Evolutionary conservation across 805 yeast genomes (phyloP).

Genomic region (Kregervanrija pseudodelftensis): DNA sequence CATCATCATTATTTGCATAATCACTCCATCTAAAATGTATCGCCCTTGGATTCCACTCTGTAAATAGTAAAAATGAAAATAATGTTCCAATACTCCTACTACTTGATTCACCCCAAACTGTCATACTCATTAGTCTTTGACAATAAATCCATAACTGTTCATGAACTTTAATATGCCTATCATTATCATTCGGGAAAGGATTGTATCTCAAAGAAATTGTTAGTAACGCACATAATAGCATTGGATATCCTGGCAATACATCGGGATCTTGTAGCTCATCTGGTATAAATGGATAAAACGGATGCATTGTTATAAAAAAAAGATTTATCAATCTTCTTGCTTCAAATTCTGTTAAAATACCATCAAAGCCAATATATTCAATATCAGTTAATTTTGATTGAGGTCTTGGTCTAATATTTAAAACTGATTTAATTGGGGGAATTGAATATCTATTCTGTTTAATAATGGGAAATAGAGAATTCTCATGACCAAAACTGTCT

Average conservation of each 20-base stretch:
- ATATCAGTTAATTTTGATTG: conserved; percentile 45
- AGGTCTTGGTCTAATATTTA: conserved; percentile 39
- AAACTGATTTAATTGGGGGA: conserved; percentile 37
- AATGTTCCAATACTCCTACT: conserved; percentile 84
- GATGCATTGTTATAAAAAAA: conserved; percentile 77
- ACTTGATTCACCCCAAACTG: conserved; percentile 92
- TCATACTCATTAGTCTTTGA: conserved; percentile 71
- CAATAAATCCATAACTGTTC: conserved; percentile 80
- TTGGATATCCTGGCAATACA: conserved; percentile 69
- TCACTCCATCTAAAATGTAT: conserved; percentile 86
- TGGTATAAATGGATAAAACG: conserved; percentile 85
- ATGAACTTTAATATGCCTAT: conserved; percentile 54
- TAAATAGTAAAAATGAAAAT: conserved; percentile 71
- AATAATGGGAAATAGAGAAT: conserved; percentile 18
- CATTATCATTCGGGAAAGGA: conserved; percentile 36
- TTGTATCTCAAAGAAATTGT: conserved; percentile 80
- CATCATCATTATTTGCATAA: conserved; percentile 62
- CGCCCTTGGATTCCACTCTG: conserved; percentile 96
- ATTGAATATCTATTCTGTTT: conserved; percentile 27
- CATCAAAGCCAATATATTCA: conserved; percentile 44
- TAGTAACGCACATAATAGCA: conserved; percentile 70
- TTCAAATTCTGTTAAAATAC: conserved; percentile 52
- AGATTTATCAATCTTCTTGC: conserved; percentile 50
- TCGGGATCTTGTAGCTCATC: conserved; percentile 59
- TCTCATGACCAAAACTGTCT: conserved; percentile 25